Evolutionary conservation across 805 yeast species (phyloP).

Genomic region (Wickerhamiella domercqiae): DNA sequence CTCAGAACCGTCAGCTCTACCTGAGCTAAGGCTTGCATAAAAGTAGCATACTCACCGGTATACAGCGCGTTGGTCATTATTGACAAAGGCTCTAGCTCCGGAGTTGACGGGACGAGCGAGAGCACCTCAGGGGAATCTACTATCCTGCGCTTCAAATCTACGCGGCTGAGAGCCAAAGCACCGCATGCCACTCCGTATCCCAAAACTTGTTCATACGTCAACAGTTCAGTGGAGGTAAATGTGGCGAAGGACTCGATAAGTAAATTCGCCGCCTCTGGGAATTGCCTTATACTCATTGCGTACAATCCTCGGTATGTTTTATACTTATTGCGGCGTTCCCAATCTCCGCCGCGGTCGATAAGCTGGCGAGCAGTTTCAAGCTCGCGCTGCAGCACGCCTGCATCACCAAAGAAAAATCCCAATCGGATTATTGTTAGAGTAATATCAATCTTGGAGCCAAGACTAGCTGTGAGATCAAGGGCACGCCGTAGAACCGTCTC

Average conservation of each 20-base stretch:
- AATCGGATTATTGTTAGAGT: slow-evolving; percentile 66
- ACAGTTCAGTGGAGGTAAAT: slow-evolving; percentile 80
- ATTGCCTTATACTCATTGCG: slow-evolving; percentile 69
- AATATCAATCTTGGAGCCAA: slow-evolving; percentile 84
- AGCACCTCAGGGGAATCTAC: slow-evolving; percentile 90
- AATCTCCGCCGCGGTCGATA: slow-evolving; percentile 95
- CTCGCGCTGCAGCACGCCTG: slow-evolving; percentile 48
- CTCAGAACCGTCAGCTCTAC: slow-evolving; percentile 59
- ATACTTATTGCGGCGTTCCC: slow-evolving; percentile 94
- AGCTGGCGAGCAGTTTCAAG: slow-evolving; percentile 56
- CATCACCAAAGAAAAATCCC: slow-evolving; percentile 81
- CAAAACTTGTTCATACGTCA: slow-evolving; percentile 81
- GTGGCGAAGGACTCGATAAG: slow-evolving; percentile 87
- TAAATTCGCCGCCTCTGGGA: slow-evolving; percentile 68
- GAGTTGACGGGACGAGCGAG: slow-evolving; percentile 51
- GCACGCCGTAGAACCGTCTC: slow-evolving; percentile 53
- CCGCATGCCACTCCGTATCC: slow-evolving; percentile 83
- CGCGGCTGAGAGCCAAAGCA: slow-evolving; percentile 64
- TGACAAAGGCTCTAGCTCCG: slow-evolving; percentile 62
- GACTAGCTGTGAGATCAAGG: slow-evolving; percentile 60
- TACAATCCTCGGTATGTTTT: slow-evolving; percentile 85
- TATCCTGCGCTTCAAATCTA: slow-evolving; percentile 65
- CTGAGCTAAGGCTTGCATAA: slow-evolving; percentile 60
- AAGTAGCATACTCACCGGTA: slow-evolving; percentile 70
- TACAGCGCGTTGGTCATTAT: slow-evolving; percentile 74